Conservation (phyloP, 2,329 filamentous ascomycete species). For the Phialemonium atrogriseum region DNA sequence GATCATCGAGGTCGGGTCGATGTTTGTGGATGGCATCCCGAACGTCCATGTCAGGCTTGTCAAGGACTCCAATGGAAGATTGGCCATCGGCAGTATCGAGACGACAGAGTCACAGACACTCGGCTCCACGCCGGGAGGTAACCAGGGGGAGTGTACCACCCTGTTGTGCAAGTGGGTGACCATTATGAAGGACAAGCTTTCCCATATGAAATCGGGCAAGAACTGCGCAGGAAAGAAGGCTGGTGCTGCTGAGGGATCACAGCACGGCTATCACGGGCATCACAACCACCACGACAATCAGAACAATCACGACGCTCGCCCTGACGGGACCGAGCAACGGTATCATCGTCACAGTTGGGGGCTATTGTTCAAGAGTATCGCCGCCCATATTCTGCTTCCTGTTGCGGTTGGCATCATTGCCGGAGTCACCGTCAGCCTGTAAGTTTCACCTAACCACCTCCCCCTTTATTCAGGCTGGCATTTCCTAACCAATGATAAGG, state of each 20-base stretch:
- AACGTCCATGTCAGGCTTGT: conserved; percentile 53
- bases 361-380: conserved; percentile 44
- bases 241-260: conserved; percentile 13
- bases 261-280: conserved; percentile 11
- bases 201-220: conserved; percentile 25
- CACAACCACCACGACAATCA: conserved; percentile 15
- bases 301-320: conserved; percentile 7
- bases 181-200: conserved; percentile 35
- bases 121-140: conserved; percentile 14
- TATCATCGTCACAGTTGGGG: conserved; percentile 28
- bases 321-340: too few relatives aligned
- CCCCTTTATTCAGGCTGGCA: not conserved
- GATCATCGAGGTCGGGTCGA: conserved; percentile 50
- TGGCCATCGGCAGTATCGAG: conserved; percentile 45
- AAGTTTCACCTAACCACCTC: conserved; percentile 28
- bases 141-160: conserved; percentile 30
- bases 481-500: conserved; percentile 18
- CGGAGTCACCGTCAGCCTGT: conserved; percentile 59
- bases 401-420: conserved; percentile 60
- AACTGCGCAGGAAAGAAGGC: conserved; percentile 29
- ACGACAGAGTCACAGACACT: conserved; percentile 20
- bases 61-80: conserved; percentile 44
- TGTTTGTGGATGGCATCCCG: conserved; percentile 45
- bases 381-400: conserved; percentile 57
- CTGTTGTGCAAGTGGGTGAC: conserved; percentile 47